Conservation (phyloP, 495 filamentous ascomycete species). For the Rhizodiscina lignyota region DNA sequence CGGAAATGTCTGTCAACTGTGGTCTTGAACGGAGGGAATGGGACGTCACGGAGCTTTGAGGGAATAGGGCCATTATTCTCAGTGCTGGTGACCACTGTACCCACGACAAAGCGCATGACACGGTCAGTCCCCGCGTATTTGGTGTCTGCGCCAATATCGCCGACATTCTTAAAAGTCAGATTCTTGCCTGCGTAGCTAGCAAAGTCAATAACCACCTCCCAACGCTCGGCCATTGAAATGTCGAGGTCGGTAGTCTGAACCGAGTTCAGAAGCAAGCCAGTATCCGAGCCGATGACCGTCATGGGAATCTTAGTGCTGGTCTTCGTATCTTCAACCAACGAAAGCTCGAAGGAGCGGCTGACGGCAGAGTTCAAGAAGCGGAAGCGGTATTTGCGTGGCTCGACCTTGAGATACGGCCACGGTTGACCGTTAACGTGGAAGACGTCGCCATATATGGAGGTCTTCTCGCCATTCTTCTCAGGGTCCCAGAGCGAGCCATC, state of each 20-base stretch:
- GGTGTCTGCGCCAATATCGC: constrained; percentile 25
- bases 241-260: constrained; percentile 20
- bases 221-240: constrained; percentile 38
- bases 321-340: constrained; percentile 19
- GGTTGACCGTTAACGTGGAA: constrained; percentile 40
- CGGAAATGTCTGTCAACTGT: constrained; percentile 27
- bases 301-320: constrained; percentile 23
- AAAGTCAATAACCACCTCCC: constrained; percentile 39
- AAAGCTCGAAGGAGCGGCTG: constrained; percentile 31
- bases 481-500: no score
- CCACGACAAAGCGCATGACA: constrained; percentile 37
- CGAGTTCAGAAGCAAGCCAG: constrained; percentile 27
- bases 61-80: constrained; percentile 20
- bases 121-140: constrained; percentile 32
- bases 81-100: constrained; percentile 19
- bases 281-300: constrained; percentile 37
- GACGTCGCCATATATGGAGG: constrained; percentile 34
- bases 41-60: constrained; percentile 15
- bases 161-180: constrained; percentile 27
- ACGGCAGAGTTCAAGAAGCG: constrained; percentile 33
- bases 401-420: constrained; percentile 36
- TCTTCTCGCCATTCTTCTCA: constrained; percentile 23
- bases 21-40: constrained; percentile 17
- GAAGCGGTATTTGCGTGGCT: constrained; percentile 41
- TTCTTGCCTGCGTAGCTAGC: constrained; percentile 27